A percentile compares a stretch with the other conserved stretches of the same genome.
phyloP scores from a whole-genome alignment of 2,329 filamentous ascomycete species.

The Pseudocercospora fuligena region DNA sequence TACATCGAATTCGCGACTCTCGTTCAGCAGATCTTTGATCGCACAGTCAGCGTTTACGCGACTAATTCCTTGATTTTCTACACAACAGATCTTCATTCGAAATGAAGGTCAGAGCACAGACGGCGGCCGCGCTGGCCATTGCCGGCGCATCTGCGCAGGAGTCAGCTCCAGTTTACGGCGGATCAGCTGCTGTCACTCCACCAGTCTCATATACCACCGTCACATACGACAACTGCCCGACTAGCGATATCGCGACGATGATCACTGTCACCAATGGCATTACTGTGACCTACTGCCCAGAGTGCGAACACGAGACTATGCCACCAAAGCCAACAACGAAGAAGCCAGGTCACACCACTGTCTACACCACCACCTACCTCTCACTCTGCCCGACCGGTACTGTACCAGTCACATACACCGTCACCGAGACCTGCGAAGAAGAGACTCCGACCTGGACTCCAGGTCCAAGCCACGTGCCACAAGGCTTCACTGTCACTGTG shows the following conservation, averaged over 20 bases:
- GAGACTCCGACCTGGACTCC: constrained; percentile 42
- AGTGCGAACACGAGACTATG: constrained; percentile 34
- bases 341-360: constrained; percentile 38
- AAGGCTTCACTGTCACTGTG: constrained; percentile 42
- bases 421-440: constrained; percentile 44
- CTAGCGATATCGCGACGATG: constrained; percentile 36
- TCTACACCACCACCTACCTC: constrained; percentile 44
- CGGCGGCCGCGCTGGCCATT: constrained; percentile 23
- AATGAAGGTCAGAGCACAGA: constrained; percentile 23
- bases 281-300: constrained; percentile 45
- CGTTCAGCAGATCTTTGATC: constrained; percentile 8
- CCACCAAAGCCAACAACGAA: constrained; percentile 17
- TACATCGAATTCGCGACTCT: constrained; percentile 1
- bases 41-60: constrained; percentile 10
- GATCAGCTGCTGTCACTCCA: constrained; percentile 15
- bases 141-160: constrained; percentile 24
- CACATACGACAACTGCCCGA: constrained; percentile 41
- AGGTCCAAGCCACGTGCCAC: constrained; percentile 41
- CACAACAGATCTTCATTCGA: constrained; percentile 7
- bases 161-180: constrained; percentile 15
- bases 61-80: constrained; percentile 6
- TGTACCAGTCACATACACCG: constrained; percentile 41
- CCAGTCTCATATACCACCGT: constrained; percentile 40
- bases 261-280: constrained; percentile 43
- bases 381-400: constrained; percentile 43